Evolutionary conservation across 2,329 filamentous ascomycete genomes (phyloP).

Genomic region (Paecilomyces sp.): DNA sequence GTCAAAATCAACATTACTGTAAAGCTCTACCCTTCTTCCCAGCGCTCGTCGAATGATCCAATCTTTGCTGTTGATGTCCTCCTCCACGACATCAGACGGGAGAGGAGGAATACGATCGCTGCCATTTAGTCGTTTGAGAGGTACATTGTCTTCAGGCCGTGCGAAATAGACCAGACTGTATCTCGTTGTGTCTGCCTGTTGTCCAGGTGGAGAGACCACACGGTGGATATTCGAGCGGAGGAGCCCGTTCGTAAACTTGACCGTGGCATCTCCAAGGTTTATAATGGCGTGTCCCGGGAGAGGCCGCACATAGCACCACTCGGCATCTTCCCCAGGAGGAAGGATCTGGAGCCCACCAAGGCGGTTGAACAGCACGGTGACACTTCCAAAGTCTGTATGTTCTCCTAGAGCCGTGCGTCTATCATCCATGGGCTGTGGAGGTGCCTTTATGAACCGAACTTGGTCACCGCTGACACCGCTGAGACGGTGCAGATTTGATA

Average conservation of each 20-base stretch:
- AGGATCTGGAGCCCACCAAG: constrained; percentile 50
- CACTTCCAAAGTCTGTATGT: constrained; percentile 51
- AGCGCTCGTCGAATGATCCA: constrained; percentile 36
- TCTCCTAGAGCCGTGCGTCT: constrained; percentile 40
- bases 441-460: constrained; percentile 47
- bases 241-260: constrained; percentile 37
- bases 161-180: constrained; percentile 51
- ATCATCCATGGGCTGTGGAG: constrained; percentile 39
- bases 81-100: constrained; percentile 21
- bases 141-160: constrained; percentile 43
- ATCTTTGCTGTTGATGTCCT: constrained; percentile 33
- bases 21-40: constrained; percentile 22
- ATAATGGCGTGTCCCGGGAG: constrained; percentile 41
- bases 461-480: constrained; percentile 42
- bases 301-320: constrained; percentile 49
- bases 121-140: constrained; percentile 33
- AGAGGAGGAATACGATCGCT: constrained; percentile 26
- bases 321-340: constrained; percentile 30
- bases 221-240: constrained; percentile 41
- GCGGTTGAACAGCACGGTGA: constrained; percentile 52
- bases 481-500: constrained; percentile 42
- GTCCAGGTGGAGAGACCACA: constrained; percentile 43
- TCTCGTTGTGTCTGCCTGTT: constrained; percentile 37
- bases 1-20: constrained; percentile 22
- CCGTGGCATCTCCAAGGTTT: constrained; percentile 39